Conservation (phyloP, 1,284 basidiomycete genomes). For the Singerocomus rubriflavus region DNA sequence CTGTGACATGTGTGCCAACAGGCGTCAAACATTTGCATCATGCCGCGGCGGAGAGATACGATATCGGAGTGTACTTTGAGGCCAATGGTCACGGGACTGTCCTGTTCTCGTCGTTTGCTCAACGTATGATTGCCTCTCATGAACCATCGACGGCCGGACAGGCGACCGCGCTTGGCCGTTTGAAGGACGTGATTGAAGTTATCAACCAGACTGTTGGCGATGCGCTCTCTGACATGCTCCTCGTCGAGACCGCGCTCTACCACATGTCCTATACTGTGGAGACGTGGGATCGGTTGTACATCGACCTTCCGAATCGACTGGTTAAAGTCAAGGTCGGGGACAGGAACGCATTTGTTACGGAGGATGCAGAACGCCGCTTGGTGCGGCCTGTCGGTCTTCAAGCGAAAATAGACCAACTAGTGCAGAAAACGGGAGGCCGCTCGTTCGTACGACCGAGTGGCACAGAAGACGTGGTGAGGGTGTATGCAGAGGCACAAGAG, state of each 20-base stretch:
- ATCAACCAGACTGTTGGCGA: slow-evolving; percentile 99
- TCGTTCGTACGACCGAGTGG: slow-evolving; percentile 96
- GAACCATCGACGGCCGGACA: slow-evolving; percentile 79
- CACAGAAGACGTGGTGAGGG: slow-evolving; percentile 97
- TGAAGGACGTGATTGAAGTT: slow-evolving; percentile 75
- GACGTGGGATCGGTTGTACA: slow-evolving; percentile 94
- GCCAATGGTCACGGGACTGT: slow-evolving; percentile 99
- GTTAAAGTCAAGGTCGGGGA: slow-evolving; percentile 92
- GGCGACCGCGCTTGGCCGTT: slow-evolving; percentile 73
- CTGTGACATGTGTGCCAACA: slow-evolving; percentile 94
- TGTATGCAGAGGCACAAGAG: slow-evolving; percentile 91
- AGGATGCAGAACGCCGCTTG: slow-evolving; percentile 91
- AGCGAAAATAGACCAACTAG: slow-evolving; percentile 82
- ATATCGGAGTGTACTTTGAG: slow-evolving; percentile 98
- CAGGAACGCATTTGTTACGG: slow-evolving; percentile 83
- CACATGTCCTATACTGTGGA: slow-evolving; percentile 81
- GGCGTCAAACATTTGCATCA: slow-evolving; percentile 99
- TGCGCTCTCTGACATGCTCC: slow-evolving; percentile 93
- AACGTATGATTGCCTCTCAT: slow-evolving; percentile 57
- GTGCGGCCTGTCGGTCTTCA: slow-evolving; percentile 82
- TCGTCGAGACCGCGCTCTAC: slow-evolving; percentile 91
- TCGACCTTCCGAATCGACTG: slow-evolving; percentile 94
- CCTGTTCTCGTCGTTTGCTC: slow-evolving; percentile 80
- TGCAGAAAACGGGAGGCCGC: slow-evolving; percentile 83
- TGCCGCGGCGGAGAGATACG: slow-evolving; percentile 85